Evolutionary conservation across 805 yeast genomes (phyloP), one percentile per base, ranked within the genome.

Genomic region (Kodamaea lidongshanica): DNA sequence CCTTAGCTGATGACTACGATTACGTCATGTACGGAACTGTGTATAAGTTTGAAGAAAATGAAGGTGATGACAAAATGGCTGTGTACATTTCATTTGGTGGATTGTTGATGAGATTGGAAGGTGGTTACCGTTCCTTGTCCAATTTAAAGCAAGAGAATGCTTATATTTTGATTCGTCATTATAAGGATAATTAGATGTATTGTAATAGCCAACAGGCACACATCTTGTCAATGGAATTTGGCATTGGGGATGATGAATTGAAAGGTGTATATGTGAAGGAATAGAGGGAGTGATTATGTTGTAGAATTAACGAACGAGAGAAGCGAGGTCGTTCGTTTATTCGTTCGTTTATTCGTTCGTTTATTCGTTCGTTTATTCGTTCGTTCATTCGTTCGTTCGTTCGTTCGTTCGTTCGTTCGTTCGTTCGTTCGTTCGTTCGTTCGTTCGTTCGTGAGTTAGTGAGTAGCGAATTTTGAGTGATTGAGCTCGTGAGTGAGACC

Each of bases 11-110:
- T 55, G 97, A 92, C 52, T 89, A 87, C 64, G 97, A 89, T 57
- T 92, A 92, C 49, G 97, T 92, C 42, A 89, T 92, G 97, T 78
- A 88, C 55, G 98, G 98, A 32, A 87, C 95, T 5, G 94, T 92
- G 26, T 92, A 92, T 68, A 88, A 89, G 57, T 92, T 92, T 52
- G 96, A 89, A 56, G 98, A 92, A 61, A 74, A 79, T 39, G 52
- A 56, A 22, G 66, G 69, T 24, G 74, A 74, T 41, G 84, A 78
- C 49, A 66, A 65, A 42, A 81, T 86, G 59, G 79, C 94, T 12
- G 95, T 89, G 14, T 92, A 86, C 54, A 84, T 86, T 35, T 89
- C 97, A 3, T 92, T 88, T 56, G 98, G 98, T 34, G 98, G 98
- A 4, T 71, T 92, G 46, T 69, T 92, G 46, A 72, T 89, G 77